Evolutionary conservation across 2,329 filamentous ascomycete genomes (phyloP), one percentile per base, ranked within the genome.

Genomic region (Arthrobotrys megalospora): DNA sequence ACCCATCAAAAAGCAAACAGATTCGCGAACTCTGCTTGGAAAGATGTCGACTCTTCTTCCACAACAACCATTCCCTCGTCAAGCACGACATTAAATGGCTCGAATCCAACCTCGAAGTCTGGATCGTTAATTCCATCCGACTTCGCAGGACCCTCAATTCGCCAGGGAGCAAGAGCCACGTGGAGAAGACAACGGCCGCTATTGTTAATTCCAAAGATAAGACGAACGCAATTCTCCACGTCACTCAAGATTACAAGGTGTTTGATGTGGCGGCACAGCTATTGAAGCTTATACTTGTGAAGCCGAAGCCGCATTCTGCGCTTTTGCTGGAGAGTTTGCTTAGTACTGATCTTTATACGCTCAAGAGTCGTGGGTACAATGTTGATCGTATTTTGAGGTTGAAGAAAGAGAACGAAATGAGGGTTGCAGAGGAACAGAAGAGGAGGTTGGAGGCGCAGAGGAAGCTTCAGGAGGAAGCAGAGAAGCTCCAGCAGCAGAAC

Each of bases 231-330:
- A 79, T 90, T 3, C 85, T 98, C n/a, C 96, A 91, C 82, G 90
- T 98, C 43, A 91, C 91, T 34, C 84, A 87, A 0, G 89, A 89
- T 76, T 91, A 90, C 34, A 94, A 98, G 83, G 89, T 96, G 83
- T 98, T 97, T 83, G 94, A 99, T 85, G 91, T 99, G 80, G 96
- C 93, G 72, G 92, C 94, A 81, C 93, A 93, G 28, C 87, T 99
- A 55, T 93, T 95, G 79, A 90, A 91, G 82, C 86, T 97, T 65
- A 87, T 99, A 43, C 87, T 99, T 58, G 89, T 90, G 65, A 89
- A 93, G 21, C 94, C 95, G 6, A 95, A 93, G 80, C 92, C 97
- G 82, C 92, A 96, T 82, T 94, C 95, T 1, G 93, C 93, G 68
- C 88, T 97, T 70, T 95, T 96, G 67, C 90, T 99, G 70, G 96